Percentiles rank a stretch among this genome's conserved stretches.
Conservation (phyloP, 73 alveolate species). For the Tetrahymena borealis region DNA sequence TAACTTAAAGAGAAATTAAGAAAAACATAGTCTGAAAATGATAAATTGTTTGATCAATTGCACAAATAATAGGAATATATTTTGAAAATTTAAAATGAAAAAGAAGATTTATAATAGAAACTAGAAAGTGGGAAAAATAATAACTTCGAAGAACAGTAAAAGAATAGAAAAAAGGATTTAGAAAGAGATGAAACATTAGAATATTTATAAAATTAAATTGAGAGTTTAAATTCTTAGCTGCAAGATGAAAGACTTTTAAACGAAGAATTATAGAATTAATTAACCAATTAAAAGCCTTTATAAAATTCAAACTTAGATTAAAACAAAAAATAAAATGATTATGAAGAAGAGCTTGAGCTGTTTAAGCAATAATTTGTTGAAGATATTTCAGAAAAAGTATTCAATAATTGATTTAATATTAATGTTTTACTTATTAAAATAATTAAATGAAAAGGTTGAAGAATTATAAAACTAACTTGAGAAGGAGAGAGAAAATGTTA, state of each 20-base stretch:
- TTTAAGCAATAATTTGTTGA: background rate
- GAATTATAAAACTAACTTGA: background rate
- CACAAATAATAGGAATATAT: background rate
- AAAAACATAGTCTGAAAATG: background rate
- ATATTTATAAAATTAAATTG: background rate
- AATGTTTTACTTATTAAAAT: background rate
- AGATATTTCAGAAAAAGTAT: background rate
- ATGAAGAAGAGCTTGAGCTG: background rate
- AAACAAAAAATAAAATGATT: background rate
- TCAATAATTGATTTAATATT: background rate
- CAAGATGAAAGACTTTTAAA: background rate
- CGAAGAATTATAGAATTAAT: background rate
- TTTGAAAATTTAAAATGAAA: background rate
- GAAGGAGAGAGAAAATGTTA: background rate
- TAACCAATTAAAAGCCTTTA: background rate
- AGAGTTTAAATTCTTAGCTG: background rate
- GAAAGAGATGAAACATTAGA: background rate
- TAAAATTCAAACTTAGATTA: background rate
- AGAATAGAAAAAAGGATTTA: background rate
- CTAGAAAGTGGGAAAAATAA: background rate
- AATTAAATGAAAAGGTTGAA: background rate
- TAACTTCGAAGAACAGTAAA: background rate
- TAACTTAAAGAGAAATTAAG: background rate
- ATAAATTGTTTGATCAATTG: background rate
- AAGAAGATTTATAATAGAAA: background rate